A percentile compares a stretch with the other conserved stretches of the same genome.
phyloP scores from a whole-genome alignment of 2,329 filamentous ascomycete genomes.

The Blastomyces parvus region DNA sequence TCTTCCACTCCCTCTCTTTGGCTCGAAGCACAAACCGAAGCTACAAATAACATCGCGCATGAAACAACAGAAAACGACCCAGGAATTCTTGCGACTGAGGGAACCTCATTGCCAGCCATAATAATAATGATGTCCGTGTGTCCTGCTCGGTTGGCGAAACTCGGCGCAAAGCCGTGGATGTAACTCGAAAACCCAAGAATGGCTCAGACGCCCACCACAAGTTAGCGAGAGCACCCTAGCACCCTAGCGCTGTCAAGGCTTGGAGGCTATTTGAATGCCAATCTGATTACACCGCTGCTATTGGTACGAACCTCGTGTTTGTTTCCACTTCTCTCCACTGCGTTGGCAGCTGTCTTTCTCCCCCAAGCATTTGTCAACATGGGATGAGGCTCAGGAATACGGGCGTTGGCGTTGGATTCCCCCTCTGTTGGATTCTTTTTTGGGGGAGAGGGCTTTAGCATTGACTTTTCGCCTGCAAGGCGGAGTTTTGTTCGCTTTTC shows the following conservation, averaged over 20 bases:
- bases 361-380: background rate
- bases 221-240: background rate
- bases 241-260: background rate
- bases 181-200: background rate
- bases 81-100: background rate
- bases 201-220: background rate
- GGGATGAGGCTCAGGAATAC: slow-evolving; percentile 1
- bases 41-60: background rate
- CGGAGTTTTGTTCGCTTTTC: background rate
- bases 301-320: slow-evolving; percentile 7
- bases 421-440: background rate
- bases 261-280: background rate
- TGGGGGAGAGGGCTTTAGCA: background rate
- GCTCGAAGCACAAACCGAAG: background rate
- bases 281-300: background rate
- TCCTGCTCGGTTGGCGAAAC: background rate
- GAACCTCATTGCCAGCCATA: background rate
- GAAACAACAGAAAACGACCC: background rate
- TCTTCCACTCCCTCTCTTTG: background rate
- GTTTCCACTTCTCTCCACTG: slow-evolving; percentile 3
- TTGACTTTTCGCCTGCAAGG: background rate
- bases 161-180: background rate
- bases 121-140: background rate
- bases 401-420: background rate
- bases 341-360: background rate